Conservation (phyloP, 441 rosid genomes). For the Rhodomyrtus psidioides region DNA sequence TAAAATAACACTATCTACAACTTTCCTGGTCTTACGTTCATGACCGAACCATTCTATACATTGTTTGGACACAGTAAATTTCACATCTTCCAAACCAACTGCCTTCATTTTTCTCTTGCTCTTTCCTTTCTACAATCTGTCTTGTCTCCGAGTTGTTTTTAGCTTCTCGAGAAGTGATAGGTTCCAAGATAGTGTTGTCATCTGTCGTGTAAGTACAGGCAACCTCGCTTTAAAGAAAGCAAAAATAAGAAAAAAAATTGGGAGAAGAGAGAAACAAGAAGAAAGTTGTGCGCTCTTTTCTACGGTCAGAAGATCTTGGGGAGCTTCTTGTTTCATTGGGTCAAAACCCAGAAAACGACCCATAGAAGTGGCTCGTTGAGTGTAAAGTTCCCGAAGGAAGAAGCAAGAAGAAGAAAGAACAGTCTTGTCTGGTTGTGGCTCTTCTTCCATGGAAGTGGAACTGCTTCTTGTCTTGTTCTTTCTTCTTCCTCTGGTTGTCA, state of each 20-base stretch:
- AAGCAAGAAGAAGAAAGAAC: constrained; percentile 5
- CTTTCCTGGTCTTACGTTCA: constrained; percentile 16
- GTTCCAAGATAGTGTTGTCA: neutral
- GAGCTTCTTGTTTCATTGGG: neutral
- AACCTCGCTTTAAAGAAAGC: neutral
- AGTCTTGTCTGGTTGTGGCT: constrained; percentile 1
- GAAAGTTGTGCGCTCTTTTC: neutral
- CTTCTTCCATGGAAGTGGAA: constrained; percentile 13
- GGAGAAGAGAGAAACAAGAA: neutral
- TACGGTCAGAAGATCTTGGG: neutral
- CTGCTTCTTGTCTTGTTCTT: constrained; percentile 10
- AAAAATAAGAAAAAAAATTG: neutral
- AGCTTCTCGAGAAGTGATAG: neutral
- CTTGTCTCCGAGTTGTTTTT: neutral
- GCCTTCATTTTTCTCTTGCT: neutral
- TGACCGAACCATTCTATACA: neutral
- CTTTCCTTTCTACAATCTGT: neutral
- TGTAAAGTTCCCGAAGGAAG: neutral
- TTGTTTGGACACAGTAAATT: neutral
- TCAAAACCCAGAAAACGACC: neutral
- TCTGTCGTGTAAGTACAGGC: neutral
- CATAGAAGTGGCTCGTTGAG: neutral
- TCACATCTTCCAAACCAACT: neutral
- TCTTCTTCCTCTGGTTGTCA: constrained; percentile 19
- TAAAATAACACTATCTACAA: neutral